Evolutionary conservation across 768 basidiomycete species (phyloP), one percentile per base, ranked within the genome.

Genomic region (Suillus alpinus): DNA sequence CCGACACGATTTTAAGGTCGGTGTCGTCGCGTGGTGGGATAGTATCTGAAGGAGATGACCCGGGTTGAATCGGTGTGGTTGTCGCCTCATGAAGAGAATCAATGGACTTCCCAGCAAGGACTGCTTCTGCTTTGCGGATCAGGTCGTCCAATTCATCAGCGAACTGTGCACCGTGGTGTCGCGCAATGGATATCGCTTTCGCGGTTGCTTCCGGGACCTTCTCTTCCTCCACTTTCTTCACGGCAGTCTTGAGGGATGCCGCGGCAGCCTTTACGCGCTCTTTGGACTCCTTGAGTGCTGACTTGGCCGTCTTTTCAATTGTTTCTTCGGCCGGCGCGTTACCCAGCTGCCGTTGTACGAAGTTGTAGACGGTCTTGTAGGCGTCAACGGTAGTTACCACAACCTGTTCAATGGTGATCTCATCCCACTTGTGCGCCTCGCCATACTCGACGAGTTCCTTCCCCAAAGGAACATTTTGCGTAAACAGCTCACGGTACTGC

Each of bases 401-500:
- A 46, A 84, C 80, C 62, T 87, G 80, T 56, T 82, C 78, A 20
- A 85, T 61, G 36, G 92, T 91, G 62, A 92, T 75, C 6, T 80
- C 83, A 66, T 95, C 91, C 91, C 92, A 95, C 14, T 86, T 82
- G 59, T 86, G 78, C 32, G 82, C 79, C 68, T 97, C 93, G 10
- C 89, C 91, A 68, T 86, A 94, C 61, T 95, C 89, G 43, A 95
- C 79, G 73, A 95, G 80, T 18, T 83, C 70, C 63, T 88, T 83
- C 32, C 87, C 94, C 41, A 92, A 80, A 2, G 95, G 95, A 58
- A 95, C 86, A 46, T 83, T 80, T 66, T 88, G 84, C 59, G 86
- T 81, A 80, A 97, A 97, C 71, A 96, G 81, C 65, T 95, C 90
- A 70, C 91, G 87, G 78, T 95, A 97, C 2, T 78, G 73, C 65